Conservation (phyloP, 768 basidiomycete species). For the Suillus cothurnatus region DNA sequence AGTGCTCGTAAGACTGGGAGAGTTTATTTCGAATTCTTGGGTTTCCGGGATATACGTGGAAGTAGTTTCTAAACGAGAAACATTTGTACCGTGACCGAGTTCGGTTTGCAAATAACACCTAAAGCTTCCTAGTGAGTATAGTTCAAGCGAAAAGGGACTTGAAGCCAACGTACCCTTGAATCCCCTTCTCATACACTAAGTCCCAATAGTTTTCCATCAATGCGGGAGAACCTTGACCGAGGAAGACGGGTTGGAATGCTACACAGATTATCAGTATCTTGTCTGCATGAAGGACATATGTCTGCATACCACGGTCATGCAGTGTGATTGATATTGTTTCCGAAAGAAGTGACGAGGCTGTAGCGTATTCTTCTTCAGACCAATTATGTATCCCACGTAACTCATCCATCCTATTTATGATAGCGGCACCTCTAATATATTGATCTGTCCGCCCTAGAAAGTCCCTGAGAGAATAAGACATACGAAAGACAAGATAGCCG, state of each 20-base stretch:
- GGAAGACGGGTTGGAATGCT: constrained; percentile 70
- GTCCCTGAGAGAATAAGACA: constrained; percentile 38
- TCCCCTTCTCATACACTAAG: constrained; percentile 54
- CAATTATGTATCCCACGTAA: constrained; percentile 56
- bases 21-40: constrained; percentile 73
- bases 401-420: constrained; percentile 60
- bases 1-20: constrained; percentile 70
- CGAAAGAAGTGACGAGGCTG: constrained; percentile 52
- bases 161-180: constrained; percentile 46
- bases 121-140: background rate
- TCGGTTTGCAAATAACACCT: constrained; percentile 79
- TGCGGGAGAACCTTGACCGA: constrained; percentile 57
- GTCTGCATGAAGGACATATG: constrained; percentile 18
- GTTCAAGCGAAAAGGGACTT: no score
- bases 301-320: constrained; percentile 37
- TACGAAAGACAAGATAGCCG: background rate
- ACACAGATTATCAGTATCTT: constrained; percentile 18
- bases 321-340: constrained; percentile 53
- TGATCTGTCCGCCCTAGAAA: constrained; percentile 61
- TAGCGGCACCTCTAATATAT: constrained; percentile 54
- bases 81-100: constrained; percentile 77
- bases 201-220: constrained; percentile 54
- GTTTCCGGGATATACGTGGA: constrained; percentile 71
- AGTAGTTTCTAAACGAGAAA: constrained; percentile 69
- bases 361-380: constrained; percentile 47